These are phyloP conservation scores for Dactylellina leptospora DNA, from an alignment of 2,329 filamentous ascomycete genomes.

Conservation along the genomic window DNA sequence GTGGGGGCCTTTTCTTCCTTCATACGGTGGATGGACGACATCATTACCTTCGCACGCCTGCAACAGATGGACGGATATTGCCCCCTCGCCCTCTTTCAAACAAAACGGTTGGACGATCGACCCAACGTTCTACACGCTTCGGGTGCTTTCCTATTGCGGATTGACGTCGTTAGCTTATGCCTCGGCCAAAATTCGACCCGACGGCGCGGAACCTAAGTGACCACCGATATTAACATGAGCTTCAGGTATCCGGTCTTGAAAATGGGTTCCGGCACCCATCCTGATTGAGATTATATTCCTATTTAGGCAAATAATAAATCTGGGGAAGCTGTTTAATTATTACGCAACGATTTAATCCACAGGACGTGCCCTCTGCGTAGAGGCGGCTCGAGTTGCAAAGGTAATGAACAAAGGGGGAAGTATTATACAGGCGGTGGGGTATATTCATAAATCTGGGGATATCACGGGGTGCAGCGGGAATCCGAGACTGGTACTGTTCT, in stretches of 20 bases:
- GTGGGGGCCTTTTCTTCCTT: background rate
- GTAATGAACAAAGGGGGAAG: background rate
- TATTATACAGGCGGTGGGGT: background rate
- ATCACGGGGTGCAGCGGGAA: too few relatives aligned
- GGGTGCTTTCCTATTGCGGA: background rate
- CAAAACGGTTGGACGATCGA: conserved; percentile 4
- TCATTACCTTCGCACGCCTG: conserved; percentile 1
- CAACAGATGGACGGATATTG: background rate
- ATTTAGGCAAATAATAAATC: background rate
- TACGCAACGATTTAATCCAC: background rate
- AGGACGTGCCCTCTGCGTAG: background rate
- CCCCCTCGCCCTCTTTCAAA: background rate
- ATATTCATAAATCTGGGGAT: too few relatives aligned
- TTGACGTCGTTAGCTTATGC: background rate
- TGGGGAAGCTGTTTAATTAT: too few relatives aligned
- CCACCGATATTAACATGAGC: background rate
- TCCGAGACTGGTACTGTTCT: too few relatives aligned
- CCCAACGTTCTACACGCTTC: background rate
- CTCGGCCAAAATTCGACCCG: conserved; percentile 34
- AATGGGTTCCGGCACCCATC: conserved; percentile 20
- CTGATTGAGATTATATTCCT: conserved; percentile 1
- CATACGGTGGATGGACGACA: conserved; percentile 6
- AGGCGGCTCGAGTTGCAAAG: background rate
- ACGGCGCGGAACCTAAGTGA: conserved; percentile 10
- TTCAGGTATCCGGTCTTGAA: background rate